Evolutionary conservation across 352 stramenopile species (phyloP).

Genomic region (Phytophthora pinifolia): DNA sequence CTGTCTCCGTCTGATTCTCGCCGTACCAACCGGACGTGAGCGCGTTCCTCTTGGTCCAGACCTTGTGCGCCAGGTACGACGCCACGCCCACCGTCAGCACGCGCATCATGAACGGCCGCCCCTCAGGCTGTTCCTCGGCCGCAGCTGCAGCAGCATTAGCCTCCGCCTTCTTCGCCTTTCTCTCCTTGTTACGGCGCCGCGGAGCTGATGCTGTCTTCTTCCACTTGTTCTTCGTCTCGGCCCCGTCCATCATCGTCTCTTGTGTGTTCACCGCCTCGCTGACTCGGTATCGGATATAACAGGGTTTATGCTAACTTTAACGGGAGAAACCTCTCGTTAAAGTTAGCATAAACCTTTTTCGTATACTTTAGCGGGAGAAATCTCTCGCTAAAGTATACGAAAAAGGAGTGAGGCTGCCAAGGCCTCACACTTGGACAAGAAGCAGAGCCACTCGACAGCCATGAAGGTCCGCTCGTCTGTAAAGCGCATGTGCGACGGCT

Average conservation of each 20-base stretch:
- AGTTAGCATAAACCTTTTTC: no score
- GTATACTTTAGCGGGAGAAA: background rate
- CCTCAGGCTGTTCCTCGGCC: constrained; percentile 15
- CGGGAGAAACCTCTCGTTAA: background rate
- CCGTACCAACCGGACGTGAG: constrained; percentile 67
- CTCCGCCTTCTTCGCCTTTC: constrained; percentile 15
- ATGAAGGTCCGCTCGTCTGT: constrained; percentile 93
- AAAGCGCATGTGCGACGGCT: constrained; percentile 91
- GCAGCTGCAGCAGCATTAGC: background rate
- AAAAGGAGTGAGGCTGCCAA: constrained; percentile 16
- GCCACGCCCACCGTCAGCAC: constrained; percentile 59
- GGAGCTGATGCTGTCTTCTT: constrained; percentile 14
- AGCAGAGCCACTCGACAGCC: constrained; percentile 19
- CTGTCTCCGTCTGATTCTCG: constrained; percentile 49
- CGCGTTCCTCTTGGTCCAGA: constrained; percentile 74
- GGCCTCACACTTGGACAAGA: constrained; percentile 26
- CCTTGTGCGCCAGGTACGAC: constrained; percentile 78
- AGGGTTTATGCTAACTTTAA: background rate
- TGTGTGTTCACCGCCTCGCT: background rate
- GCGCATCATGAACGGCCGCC: constrained; percentile 50
- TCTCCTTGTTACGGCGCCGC: constrained; percentile 14
- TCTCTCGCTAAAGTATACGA: no score
- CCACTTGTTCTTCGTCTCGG: constrained; percentile 7
- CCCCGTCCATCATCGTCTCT: background rate
- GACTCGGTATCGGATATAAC: background rate